Conservation (phyloP, 169 alveolate genomes). For the Sarcocystis neurona region DNA sequence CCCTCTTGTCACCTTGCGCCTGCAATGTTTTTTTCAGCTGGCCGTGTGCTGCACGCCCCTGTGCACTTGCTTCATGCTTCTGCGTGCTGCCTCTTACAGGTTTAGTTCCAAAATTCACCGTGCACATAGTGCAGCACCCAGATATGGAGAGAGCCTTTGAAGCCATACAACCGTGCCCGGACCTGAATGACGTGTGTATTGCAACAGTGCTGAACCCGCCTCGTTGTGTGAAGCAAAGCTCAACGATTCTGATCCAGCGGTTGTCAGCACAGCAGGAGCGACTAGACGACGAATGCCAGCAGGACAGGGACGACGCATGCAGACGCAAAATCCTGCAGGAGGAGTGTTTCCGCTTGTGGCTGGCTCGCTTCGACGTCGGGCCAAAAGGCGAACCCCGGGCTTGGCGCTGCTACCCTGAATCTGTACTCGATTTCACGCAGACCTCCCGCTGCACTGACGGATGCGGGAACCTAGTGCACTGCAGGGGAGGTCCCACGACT, state of each 20-base stretch:
- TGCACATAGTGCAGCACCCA: background rate
- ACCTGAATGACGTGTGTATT: background rate
- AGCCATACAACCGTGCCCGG: background rate
- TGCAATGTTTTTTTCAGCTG: too few relatives aligned
- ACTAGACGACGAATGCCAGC: background rate
- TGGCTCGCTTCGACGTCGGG: constrained; percentile 25
- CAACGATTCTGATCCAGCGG: background rate
- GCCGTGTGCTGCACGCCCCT: too few relatives aligned
- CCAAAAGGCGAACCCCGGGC: background rate
- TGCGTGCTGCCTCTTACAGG: constrained; percentile 1
- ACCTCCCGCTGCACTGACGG: constrained; percentile 11
- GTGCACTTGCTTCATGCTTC: too few relatives aligned
- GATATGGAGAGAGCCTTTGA: constrained; percentile 19
- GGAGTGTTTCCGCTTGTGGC: constrained; percentile 19
- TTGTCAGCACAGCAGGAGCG: background rate
- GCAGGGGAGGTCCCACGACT: background rate
- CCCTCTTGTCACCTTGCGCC: too few relatives aligned
- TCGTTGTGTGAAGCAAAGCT: background rate
- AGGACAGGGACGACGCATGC: constrained; percentile 26
- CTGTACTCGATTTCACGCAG: background rate
- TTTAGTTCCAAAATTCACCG: background rate
- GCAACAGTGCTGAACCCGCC: background rate
- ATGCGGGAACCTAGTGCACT: background rate
- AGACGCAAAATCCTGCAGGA: background rate
- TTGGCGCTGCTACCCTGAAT: constrained; percentile 20